These are phyloP conservation scores for Hypoxylon lienhwacheense DNA, from an alignment of 495 filamentous ascomycete species.

Conservation along the genomic window DNA sequence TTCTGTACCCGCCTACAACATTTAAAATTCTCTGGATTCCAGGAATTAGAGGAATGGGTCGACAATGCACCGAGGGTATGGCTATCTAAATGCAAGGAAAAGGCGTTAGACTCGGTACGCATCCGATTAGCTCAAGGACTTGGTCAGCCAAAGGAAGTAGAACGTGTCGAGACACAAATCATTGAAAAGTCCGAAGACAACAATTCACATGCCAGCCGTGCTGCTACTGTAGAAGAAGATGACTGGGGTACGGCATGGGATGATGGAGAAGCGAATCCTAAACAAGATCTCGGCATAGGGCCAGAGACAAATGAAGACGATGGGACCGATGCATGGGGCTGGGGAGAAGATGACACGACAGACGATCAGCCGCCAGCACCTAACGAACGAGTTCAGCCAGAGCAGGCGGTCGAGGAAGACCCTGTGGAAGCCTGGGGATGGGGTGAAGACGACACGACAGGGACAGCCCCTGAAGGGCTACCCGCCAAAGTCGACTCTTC, in stretches of 20 bases:
- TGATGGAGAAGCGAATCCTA: conserved; percentile 49
- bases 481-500: conserved; percentile 22
- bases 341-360: conserved; percentile 36
- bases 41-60: conserved; percentile 76
- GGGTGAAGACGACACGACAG: conserved; percentile 56
- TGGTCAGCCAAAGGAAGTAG: conserved; percentile 64
- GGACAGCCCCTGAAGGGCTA: conserved; percentile 32
- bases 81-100: conserved; percentile 81
- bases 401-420: conserved; percentile 47
- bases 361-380: conserved; percentile 19
- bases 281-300: conserved; percentile 48
- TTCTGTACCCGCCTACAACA: conserved; percentile 66
- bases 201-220: conserved; percentile 58
- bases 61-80: conserved; percentile 76
- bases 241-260: conserved; percentile 71
- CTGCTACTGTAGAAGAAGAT: conserved; percentile 47
- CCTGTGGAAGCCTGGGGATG: conserved; percentile 62
- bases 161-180: conserved; percentile 81
- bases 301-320: conserved; percentile 24
- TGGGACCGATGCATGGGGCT: conserved; percentile 39
- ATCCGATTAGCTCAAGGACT: conserved; percentile 66
- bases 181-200: conserved; percentile 67
- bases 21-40: conserved; percentile 67
- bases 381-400: not conserved
- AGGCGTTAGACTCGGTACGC: conserved; percentile 71